Evolutionary conservation across 768 basidiomycete species (phyloP), one percentile per base, ranked within the genome.

Genomic region (Boletus rubescentipes): DNA sequence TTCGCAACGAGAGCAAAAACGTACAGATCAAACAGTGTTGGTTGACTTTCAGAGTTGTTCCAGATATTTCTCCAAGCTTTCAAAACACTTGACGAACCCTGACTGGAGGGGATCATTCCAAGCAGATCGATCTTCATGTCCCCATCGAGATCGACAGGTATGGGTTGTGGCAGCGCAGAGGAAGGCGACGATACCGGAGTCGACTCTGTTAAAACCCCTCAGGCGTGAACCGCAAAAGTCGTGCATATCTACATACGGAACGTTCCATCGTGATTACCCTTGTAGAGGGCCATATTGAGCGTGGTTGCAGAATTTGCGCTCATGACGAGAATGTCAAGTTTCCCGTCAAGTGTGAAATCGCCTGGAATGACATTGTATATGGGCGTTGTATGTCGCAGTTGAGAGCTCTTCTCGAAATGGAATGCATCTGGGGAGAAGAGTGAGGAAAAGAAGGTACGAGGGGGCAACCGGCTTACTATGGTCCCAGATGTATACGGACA

Each of bases 271-370:
- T 80, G 70, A 34, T 79, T 71, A 8, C 89, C 88, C 16, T 81
- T 73, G 69, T 93, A 95, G 9, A 98, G 66, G 14, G 74, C 75
- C 72, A 96, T 79, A 30, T 86, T 82, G 34, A 92, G 68, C 51
- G 80, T 81, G 57, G 63, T 76, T 46, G 62, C 74, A 46, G 66
- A 69, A 57, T 79, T 77, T 51, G 84, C 76, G 39, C 86, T 83
- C 90, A 98, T 93, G 42, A 98, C 83, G 2, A 98, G 82, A 2
- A 97, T 66, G 70, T 98, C 97, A 5, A 98, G 79, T 61, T 83
- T 86, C 30, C 97, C 97, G 52, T 93, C 89, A 65, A 93, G 89
- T 23, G 94, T 89, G 65, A 89, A 97, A 72, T 99, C 97, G 20
- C 91, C 92, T 0, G 95, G 94, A 10, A 98, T 82, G 46, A 95